Evolutionary conservation across 2,329 filamentous ascomycete species (phyloP).

Genomic region (Bipolaris oryzae): DNA sequence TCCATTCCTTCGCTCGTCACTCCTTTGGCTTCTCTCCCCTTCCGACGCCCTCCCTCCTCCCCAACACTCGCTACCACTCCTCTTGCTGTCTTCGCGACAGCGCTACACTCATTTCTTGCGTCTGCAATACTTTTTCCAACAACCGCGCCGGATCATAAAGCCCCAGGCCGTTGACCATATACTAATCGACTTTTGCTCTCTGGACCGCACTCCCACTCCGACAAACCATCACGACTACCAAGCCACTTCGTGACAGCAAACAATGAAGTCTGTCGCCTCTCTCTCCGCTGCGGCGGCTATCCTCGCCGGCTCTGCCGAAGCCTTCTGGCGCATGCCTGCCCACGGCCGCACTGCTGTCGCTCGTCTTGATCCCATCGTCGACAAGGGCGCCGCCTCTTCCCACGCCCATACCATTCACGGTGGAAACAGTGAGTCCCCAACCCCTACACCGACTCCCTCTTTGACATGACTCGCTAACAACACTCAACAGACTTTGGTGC

Average conservation of each 20-base stretch:
- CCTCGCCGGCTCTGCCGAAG: slow-evolving; percentile 57
- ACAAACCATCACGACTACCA: background rate
- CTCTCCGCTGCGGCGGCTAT: slow-evolving; percentile 39
- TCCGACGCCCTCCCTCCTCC: background rate
- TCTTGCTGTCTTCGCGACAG: slow-evolving; percentile 22
- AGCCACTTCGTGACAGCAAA: slow-evolving; percentile 14
- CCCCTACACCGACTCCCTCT: slow-evolving; percentile 44
- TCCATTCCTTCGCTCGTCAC: slow-evolving; percentile 39
- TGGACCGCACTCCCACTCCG: background rate
- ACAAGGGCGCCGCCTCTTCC: slow-evolving; percentile 34
- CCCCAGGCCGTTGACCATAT: background rate
- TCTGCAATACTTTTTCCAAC: slow-evolving; percentile 23
- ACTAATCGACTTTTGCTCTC: background rate
- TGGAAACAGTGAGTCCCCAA: slow-evolving; percentile 59
- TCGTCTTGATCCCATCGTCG: slow-evolving; percentile 58
- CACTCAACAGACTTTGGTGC: slow-evolving; percentile 59
- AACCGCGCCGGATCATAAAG: slow-evolving; percentile 8
- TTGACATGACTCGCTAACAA: slow-evolving; percentile 28
- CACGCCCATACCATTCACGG: slow-evolving; percentile 45
- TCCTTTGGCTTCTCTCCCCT: slow-evolving; percentile 25
- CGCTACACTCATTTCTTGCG: slow-evolving; percentile 38
- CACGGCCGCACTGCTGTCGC: slow-evolving; percentile 65
- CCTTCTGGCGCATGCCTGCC: slow-evolving; percentile 74
- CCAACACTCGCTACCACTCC: slow-evolving; percentile 35
- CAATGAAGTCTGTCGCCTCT: slow-evolving; percentile 40